phyloP scores from a whole-genome alignment of 257 asterid species.

The Nicotiana tomentosiformis region DNA sequence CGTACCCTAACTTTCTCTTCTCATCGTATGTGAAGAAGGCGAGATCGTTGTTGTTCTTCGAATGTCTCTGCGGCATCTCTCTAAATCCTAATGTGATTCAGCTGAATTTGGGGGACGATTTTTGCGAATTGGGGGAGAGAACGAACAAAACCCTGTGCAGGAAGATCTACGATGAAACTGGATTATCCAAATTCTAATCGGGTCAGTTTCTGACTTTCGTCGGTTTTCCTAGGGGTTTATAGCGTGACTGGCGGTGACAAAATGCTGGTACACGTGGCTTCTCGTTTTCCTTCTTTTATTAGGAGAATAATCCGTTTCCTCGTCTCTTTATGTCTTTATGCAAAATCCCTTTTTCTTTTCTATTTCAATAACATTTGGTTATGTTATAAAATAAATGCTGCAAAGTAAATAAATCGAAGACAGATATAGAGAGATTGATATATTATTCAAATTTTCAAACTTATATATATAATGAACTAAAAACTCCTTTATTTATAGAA shows the following conservation, averaged over 20 bases:
- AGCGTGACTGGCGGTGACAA: background rate
- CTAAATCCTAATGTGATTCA: background rate
- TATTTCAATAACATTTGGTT: too few relatives aligned
- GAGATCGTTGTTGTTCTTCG: conserved; percentile 94
- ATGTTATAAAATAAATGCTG: too few relatives aligned
- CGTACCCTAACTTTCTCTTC: conserved; percentile 94
- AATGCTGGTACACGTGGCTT: background rate
- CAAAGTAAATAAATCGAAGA: too few relatives aligned
- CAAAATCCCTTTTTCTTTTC: too few relatives aligned
- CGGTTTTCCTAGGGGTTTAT: background rate
- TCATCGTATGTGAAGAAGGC: conserved; percentile 96
- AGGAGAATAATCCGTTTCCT: background rate
- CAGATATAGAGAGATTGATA: too few relatives aligned
- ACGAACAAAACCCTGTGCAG: background rate
- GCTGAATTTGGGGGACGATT: background rate
- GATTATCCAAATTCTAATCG: background rate
- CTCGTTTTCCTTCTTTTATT: background rate
- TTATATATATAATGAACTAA: too few relatives aligned
- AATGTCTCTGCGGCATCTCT: conserved; percentile 94
- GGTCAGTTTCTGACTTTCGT: background rate
- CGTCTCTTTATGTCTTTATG: too few relatives aligned
- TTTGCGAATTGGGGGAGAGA: background rate
- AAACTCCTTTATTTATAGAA: too few relatives aligned
- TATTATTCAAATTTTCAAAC: too few relatives aligned
- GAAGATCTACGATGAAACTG: background rate